Percentiles rank a stretch among this genome's conserved stretches.
These are phyloP conservation scores for Albugo candida DNA, from an alignment of 352 stramenopile species.

Conservation along the genomic window DNA sequence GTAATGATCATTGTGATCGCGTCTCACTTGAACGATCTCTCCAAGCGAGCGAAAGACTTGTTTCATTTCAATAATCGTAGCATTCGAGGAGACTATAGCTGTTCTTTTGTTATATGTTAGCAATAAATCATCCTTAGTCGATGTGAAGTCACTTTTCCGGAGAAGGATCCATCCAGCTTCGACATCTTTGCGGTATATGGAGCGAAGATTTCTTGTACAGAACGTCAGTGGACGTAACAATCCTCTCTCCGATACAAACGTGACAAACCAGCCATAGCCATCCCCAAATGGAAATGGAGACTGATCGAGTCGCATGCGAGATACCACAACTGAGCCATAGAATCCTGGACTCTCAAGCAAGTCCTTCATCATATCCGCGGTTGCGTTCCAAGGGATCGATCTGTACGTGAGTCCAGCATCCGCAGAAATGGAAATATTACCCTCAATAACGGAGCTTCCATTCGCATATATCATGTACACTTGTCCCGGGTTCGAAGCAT, in stretches of 20 bases:
- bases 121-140: constrained; percentile 16
- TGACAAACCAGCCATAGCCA: constrained; percentile 28
- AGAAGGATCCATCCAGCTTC: constrained; percentile 13
- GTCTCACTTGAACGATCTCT: constrained; percentile 13
- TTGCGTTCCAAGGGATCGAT: constrained; percentile 14
- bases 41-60: constrained; percentile 14
- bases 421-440: constrained; percentile 12
- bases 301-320: constrained; percentile 11
- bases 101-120: constrained; percentile 20
- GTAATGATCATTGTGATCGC: constrained; percentile 14
- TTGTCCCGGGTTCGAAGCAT: constrained; percentile 5
- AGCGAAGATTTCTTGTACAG: constrained; percentile 7
- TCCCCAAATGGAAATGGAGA: constrained; percentile 16
- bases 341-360: constrained; percentile 13
- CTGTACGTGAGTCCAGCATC: constrained; percentile 6
- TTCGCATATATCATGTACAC: constrained; percentile 21
- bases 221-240: constrained; percentile 11
- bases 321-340: constrained; percentile 12
- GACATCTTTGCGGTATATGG: constrained; percentile 12
- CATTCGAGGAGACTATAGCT: constrained; percentile 20
- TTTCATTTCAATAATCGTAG: constrained; percentile 15
- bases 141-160: constrained; percentile 10
- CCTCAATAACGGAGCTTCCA: constrained; percentile 15
- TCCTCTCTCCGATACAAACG: constrained; percentile 21
- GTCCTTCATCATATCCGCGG: constrained; percentile 9